Conservation (phyloP, 1,284 basidiomycete species). For the Ganoderma leucocontextum region DNA sequence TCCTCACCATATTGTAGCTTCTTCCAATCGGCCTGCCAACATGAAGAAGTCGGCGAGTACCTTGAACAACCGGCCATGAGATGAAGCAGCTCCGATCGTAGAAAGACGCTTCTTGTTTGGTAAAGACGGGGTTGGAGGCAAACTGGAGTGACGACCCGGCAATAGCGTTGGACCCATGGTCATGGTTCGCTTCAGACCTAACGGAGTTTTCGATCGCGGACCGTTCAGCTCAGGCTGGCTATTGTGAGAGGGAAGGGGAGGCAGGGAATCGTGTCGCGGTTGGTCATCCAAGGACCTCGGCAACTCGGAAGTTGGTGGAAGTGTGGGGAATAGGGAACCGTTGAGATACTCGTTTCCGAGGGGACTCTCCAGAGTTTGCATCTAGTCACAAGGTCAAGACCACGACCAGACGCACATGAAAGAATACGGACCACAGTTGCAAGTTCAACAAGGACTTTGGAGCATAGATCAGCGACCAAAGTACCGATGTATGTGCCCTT, state of each 20-base stretch:
- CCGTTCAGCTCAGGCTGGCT: conserved; percentile 67
- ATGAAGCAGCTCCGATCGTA: conserved; percentile 71
- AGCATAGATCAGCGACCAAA: conserved; percentile 87
- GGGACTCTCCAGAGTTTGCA: conserved; percentile 72
- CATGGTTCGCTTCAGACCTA: conserved; percentile 61
- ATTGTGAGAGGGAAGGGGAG: conserved; percentile 55
- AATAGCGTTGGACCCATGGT: conserved; percentile 50
- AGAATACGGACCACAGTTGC: conserved; percentile 69
- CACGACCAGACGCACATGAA: conserved; percentile 13
- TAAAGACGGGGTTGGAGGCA: conserved; percentile 46
- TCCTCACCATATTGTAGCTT: conserved; percentile 80
- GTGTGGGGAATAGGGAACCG: conserved; percentile 62
- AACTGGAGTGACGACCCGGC: conserved; percentile 56
- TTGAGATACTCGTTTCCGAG: conserved; percentile 81
- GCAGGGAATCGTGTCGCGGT: conserved; percentile 49
- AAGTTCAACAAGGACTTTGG: conserved; percentile 84
- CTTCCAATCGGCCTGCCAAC: conserved; percentile 81
- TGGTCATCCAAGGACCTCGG: conserved; percentile 60
- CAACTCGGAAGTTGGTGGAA: conserved; percentile 67
- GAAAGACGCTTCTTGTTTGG: conserved; percentile 66
- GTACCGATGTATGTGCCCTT: conserved; percentile 86
- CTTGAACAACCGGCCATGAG: conserved; percentile 84
- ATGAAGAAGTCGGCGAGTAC: conserved; percentile 90
- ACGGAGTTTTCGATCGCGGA: conserved; percentile 46
- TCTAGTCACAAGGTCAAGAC: conserved; percentile 47